phyloP scores from a whole-genome alignment of 2,329 filamentous ascomycete genomes.

The Pseudopithomyces chartarum region DNA sequence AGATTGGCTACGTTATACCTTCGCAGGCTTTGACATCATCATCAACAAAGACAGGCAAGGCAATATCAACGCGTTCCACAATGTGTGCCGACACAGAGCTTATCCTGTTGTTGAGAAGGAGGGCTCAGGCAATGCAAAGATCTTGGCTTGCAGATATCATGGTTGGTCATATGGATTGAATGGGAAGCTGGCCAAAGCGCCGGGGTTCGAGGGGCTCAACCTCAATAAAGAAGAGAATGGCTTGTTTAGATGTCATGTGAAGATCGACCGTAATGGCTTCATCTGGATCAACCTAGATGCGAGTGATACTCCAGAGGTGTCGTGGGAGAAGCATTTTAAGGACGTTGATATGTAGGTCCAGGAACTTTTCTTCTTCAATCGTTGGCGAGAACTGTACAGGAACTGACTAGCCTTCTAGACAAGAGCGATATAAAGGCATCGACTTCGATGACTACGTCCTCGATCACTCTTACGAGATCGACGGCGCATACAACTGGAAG shows the following conservation, averaged over 20 bases:
- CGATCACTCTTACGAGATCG: conserved; percentile 30
- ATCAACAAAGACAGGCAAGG: conserved; percentile 23
- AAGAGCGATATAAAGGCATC: conserved; percentile 23
- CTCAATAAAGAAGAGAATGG: conserved; percentile 35
- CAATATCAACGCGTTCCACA: conserved; percentile 44
- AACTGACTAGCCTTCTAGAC: conserved; percentile 3
- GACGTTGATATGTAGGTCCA: conserved; percentile 20
- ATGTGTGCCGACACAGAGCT: conserved; percentile 50
- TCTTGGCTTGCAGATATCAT: conserved; percentile 50
- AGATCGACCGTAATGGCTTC: conserved; percentile 33
- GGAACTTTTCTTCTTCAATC: too few relatives aligned
- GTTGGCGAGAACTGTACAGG: too few relatives aligned
- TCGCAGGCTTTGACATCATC: conserved; percentile 29
- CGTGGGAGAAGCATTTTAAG: conserved; percentile 27
- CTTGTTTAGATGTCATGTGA: conserved; percentile 34
- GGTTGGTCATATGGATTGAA: conserved; percentile 52
- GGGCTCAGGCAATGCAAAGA: conserved; percentile 36
- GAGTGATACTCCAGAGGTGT: conserved; percentile 17
- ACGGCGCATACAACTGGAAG: conserved; percentile 35
- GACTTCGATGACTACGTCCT: conserved; percentile 28
- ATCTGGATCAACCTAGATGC: conserved; percentile 41
- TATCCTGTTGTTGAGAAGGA: conserved; percentile 38
- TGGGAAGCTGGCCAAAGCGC: conserved; percentile 50
- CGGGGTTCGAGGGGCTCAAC: conserved; percentile 40
- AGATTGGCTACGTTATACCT: conserved; percentile 27